A percentile compares a stretch with the other conserved stretches of the same genome.
These are phyloP conservation scores for Calonectria naviculata DNA, from an alignment of 2,329 filamentous ascomycete genomes.

Conservation along the genomic window DNA sequence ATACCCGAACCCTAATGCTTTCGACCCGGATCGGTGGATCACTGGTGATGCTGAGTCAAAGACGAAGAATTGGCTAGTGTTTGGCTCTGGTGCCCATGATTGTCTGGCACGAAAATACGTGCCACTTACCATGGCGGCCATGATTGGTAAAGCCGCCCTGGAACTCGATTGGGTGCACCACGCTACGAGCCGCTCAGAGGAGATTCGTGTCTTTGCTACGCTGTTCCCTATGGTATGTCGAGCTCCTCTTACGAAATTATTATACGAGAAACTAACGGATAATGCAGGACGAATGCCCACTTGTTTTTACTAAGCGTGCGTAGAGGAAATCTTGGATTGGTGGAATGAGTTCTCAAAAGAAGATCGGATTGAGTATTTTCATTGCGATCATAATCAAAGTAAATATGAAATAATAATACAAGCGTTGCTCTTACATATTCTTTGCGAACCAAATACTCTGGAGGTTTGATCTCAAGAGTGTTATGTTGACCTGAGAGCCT, in stretches of 20 bases:
- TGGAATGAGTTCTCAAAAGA: neutral
- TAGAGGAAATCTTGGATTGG: neutral
- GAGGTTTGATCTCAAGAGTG: no score
- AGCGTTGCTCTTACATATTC: no score
- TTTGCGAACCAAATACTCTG: no score
- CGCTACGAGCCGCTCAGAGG: conserved; percentile 58
- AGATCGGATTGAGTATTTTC: neutral
- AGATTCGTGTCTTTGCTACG: conserved; percentile 62
- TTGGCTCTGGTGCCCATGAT: conserved; percentile 62
- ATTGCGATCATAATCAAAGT: neutral
- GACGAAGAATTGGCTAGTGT: conserved; percentile 65
- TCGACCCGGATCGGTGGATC: conserved; percentile 65
- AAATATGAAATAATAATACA: neutral
- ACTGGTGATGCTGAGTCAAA: conserved; percentile 60
- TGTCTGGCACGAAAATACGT: conserved; percentile 62
- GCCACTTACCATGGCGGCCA: conserved; percentile 60
- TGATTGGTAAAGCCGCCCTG: conserved; percentile 64
- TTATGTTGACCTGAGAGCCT: no score
- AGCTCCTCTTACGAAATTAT: neutral
- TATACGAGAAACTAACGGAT: neutral
- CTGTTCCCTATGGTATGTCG: conserved; percentile 59
- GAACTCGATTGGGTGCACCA: conserved; percentile 63
- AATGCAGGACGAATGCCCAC: conserved; percentile 47
- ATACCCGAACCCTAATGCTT: conserved; percentile 58
- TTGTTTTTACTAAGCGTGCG: conserved; percentile 47